phyloP scores from a whole-genome alignment of 768 basidiomycete species.

The Myochromella boudieri region DNA sequence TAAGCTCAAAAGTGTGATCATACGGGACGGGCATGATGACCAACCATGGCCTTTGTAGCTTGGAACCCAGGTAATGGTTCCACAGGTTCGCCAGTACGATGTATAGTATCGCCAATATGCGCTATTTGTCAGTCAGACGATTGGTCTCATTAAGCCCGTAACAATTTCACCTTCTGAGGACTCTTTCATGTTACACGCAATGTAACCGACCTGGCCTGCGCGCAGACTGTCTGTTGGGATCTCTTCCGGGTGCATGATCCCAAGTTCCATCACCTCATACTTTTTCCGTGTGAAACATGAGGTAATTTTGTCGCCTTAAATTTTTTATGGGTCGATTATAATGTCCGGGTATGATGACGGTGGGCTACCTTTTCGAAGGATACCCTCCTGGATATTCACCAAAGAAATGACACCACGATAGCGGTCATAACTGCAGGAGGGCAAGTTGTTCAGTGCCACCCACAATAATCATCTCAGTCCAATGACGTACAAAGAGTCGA shows the following conservation, averaged over 20 bases:
- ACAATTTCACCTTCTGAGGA: constrained; percentile 76
- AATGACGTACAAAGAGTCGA: constrained; percentile 81
- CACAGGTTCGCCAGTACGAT: constrained; percentile 70
- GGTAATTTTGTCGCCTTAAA: constrained; percentile 82
- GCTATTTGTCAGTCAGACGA: constrained; percentile 43
- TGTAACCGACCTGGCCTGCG: constrained; percentile 84
- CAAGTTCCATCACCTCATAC: constrained; percentile 88
- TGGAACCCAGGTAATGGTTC: constrained; percentile 90
- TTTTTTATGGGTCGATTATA: too few relatives aligned
- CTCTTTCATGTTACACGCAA: constrained; percentile 98
- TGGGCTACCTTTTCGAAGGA: constrained; percentile 81
- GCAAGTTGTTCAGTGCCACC: constrained; percentile 12
- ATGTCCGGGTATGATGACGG: too few relatives aligned
- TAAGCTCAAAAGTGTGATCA: constrained; percentile 3
- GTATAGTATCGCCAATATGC: constrained; percentile 91
- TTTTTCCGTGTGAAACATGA: constrained; percentile 84
- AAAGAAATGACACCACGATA: constrained; percentile 96
- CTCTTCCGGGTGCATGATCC: constrained; percentile 89
- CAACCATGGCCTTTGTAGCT: constrained; percentile 91
- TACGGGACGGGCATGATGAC: neutral
- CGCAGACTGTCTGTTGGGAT: constrained; percentile 64
- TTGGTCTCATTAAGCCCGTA: neutral
- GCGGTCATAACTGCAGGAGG: constrained; percentile 73
- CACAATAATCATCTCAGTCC: neutral
- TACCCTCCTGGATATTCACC: constrained; percentile 77